Conservation (phyloP, 805 yeast genomes). For the Lachancea waltii region DNA sequence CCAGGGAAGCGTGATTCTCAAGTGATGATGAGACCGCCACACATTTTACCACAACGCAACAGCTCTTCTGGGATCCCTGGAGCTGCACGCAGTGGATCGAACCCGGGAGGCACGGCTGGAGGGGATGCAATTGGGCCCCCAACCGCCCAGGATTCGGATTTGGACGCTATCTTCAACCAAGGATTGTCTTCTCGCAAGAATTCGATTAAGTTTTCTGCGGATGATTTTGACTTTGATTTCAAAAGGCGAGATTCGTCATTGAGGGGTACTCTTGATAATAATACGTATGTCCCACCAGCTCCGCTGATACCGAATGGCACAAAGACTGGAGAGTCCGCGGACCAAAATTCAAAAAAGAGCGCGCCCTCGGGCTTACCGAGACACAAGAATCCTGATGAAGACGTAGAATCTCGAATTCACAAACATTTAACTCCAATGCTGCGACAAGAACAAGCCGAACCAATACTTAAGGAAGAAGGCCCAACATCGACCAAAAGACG, state of each 20-base stretch:
- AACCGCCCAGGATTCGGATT: slow-evolving; percentile 7
- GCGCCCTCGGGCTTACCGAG: slow-evolving; percentile 3
- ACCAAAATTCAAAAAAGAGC: slow-evolving; percentile 5
- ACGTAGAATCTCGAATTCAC: slow-evolving; percentile 9
- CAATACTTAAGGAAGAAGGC: slow-evolving; percentile 1
- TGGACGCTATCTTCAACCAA: slow-evolving; percentile 11
- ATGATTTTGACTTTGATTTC: slow-evolving; percentile 30
- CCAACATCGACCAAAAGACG: slow-evolving; percentile 2
- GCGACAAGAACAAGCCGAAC: slow-evolving; percentile 1
- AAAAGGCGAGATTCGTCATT: slow-evolving; percentile 30
- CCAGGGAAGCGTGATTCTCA: slow-evolving; percentile 10
- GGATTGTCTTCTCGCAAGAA: slow-evolving; percentile 23
- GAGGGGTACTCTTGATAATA: slow-evolving; percentile 20
- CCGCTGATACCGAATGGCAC: slow-evolving; percentile 13
- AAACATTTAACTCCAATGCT: slow-evolving; percentile 6
- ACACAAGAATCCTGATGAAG: slow-evolving; percentile 5
- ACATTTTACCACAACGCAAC: slow-evolving; percentile 7
- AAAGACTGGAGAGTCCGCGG: not conserved
- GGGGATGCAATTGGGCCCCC: slow-evolving; percentile 2
- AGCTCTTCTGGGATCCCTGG: slow-evolving; percentile 3
- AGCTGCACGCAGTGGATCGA: not conserved
- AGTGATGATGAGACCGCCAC: slow-evolving; percentile 12
- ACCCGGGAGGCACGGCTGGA: not conserved
- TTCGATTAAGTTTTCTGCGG: slow-evolving; percentile 26
- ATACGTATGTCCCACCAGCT: slow-evolving; percentile 16